phyloP scores from a whole-genome alignment of 2,329 filamentous ascomycete genomes.

The Polychaeton citri region DNA sequence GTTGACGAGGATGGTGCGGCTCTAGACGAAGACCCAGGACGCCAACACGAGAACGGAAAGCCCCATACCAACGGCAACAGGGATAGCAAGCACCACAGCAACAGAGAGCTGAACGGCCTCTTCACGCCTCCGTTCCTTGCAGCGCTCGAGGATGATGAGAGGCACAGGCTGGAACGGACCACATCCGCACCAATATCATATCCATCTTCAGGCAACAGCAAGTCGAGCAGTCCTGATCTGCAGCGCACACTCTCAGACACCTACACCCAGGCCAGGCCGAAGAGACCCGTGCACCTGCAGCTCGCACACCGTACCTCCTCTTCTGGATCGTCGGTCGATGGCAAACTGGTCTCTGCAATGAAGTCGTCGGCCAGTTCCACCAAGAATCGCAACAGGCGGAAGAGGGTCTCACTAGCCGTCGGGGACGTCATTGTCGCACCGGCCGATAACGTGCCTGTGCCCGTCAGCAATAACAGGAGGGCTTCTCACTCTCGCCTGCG shows the following conservation, averaged over 20 bases:
- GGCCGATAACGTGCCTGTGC: constrained; percentile 19
- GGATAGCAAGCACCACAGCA: constrained; percentile 6
- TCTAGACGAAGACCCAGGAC: too few relatives aligned
- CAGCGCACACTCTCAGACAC: constrained; percentile 18
- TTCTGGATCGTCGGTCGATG: constrained; percentile 21
- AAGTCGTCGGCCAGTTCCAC: constrained; percentile 16
- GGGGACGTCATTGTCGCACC: constrained; percentile 23
- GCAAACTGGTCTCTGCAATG: constrained; percentile 20
- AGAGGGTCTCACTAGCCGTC: constrained; percentile 22
- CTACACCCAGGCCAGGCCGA: constrained; percentile 13
- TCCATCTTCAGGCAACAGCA: background rate
- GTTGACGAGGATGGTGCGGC: background rate
- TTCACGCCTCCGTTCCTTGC: constrained; percentile 24
- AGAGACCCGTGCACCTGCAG: constrained; percentile 18
- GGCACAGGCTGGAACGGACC: constrained; percentile 8
- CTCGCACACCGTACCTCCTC: constrained; percentile 20
- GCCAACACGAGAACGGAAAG: too few relatives aligned
- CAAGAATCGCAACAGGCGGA: constrained; percentile 11
- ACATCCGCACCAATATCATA: constrained; percentile 14
- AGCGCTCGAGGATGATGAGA: constrained; percentile 14
- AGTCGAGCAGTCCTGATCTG: constrained; percentile 2
- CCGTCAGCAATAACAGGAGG: constrained; percentile 12
- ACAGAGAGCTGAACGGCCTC: constrained; percentile 22
- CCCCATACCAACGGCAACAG: background rate
- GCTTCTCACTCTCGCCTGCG: constrained; percentile 17